Percentiles rank a stretch among this genome's conserved stretches.
Evolutionary conservation across 257 asterid species (phyloP).

Genomic region (Petunia axillaris): DNA sequence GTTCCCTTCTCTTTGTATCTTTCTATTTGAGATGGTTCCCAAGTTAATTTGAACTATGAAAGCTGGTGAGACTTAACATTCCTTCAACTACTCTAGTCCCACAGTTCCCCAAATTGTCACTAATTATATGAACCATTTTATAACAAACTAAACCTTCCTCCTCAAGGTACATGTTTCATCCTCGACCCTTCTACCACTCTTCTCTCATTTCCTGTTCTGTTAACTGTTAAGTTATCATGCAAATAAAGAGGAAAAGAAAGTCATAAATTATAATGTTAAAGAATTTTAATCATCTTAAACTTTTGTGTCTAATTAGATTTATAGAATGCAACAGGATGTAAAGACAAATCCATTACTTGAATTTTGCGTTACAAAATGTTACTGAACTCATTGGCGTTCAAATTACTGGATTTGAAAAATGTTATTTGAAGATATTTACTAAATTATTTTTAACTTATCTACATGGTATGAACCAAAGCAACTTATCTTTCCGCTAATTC

Average conservation of each 20-base stretch:
- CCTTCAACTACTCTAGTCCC: conserved; percentile 31
- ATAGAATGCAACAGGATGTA: no score
- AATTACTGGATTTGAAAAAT: no score
- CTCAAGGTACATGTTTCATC: neutral
- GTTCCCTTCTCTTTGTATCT: conserved; percentile 12
- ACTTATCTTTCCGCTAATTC: no score
- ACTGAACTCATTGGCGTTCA: no score
- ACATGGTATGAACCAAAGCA: no score
- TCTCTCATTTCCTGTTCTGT: neutral
- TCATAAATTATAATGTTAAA: neutral
- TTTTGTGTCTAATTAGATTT: neutral
- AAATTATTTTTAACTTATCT: no score
- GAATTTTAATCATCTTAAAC: neutral
- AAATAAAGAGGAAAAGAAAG: neutral
- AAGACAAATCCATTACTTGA: no score
- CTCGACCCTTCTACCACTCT: neutral
- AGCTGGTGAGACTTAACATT: conserved; percentile 31
- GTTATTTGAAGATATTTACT: no score
- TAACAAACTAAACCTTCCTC: neutral
- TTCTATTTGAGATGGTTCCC: neutral
- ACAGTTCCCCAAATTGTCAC: neutral
- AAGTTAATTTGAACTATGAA: conserved; percentile 27
- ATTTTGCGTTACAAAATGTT: no score
- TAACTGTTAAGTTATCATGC: neutral
- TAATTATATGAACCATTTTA: neutral